Base-by-base conservation (phyloP, 169 alveolate species). In the Plasmodium relictum region DNA sequence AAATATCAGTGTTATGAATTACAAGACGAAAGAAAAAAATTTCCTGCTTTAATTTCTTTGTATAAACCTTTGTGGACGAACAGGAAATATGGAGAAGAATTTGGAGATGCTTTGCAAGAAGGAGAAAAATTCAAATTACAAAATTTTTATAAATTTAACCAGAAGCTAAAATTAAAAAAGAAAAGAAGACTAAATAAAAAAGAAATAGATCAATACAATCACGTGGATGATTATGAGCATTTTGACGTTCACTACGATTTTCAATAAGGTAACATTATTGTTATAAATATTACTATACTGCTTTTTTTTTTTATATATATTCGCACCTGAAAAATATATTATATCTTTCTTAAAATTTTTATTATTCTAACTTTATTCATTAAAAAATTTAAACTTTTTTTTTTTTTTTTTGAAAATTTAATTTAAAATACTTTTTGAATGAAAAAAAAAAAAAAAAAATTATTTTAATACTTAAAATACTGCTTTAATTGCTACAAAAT, bases 21-120 rank as follows among this genome's bases (percentile, higher is more conserved):
- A 66, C 87, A 94, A 61, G 52, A 90, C 18, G 93, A 93, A 31
- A 74, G 88, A 52, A 41, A 88, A 39, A 90, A 94, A 61, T 94
- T 94, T 56, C 95, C 96, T 12, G 72, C 95, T 3, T 59, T 94
- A 42, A 72, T 74, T 48, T 91, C 95, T 2, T 86, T 92, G 48
- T 94, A 94, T 85, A 74, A 80, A 39, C 96, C 96, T 0, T 39
- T 94, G n/a, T 94, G 96, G 96, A 42, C 95, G 3, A 88, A 94
- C 73, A 85, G 92, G 18, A 94, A 91, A 76, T 94, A 76, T 61
- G 96, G 96, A 18, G 93, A 93, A 24, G 96, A 94, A 69, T 94
- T 94, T 78, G 96, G 96, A 6, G 95, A 94, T 85, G 96, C 96
- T 61, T 42, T 92, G 20, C 54, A 74, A 48, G 52, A 42, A 16